Conservation (phyloP, 2,329 filamentous ascomycete genomes). For the Amesomyces nigricolor region DNA sequence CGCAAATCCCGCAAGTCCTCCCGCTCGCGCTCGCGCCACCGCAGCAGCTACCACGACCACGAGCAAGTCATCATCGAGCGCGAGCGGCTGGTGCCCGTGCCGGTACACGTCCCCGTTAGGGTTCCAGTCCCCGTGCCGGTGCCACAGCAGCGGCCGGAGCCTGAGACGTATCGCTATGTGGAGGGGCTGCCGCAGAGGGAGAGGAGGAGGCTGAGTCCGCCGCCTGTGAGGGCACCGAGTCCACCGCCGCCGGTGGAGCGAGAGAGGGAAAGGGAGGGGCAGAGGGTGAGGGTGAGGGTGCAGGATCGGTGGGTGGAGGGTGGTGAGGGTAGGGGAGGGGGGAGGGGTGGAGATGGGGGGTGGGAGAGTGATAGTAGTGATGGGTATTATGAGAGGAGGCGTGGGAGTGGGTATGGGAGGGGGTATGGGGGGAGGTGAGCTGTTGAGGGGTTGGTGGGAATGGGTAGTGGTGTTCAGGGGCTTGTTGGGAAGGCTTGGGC, state of each 20-base stretch:
- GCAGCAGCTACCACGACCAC: slow-evolving; percentile 29
- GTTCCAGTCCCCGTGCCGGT: slow-evolving; percentile 33
- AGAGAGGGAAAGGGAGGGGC: slow-evolving; percentile 15
- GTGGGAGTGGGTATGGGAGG: neutral
- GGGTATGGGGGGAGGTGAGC: neutral
- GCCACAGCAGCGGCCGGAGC: slow-evolving; percentile 32
- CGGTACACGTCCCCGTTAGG: slow-evolving; percentile 33
- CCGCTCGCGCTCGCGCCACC: neutral
- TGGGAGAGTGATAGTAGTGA: neutral
- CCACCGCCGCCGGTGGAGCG: slow-evolving; percentile 25
- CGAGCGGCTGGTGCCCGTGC: slow-evolving; percentile 38
- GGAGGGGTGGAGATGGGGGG: too few relatives aligned
- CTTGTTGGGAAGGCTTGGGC: neutral
- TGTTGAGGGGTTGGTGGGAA: neutral
- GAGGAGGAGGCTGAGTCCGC: slow-evolving; percentile 24
- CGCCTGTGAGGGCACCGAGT: slow-evolving; percentile 25
- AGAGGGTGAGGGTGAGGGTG: slow-evolving; percentile 15
- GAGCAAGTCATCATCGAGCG: slow-evolving; percentile 48
- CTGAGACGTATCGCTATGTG: slow-evolving; percentile 49
- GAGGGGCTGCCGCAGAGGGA: slow-evolving; percentile 40
- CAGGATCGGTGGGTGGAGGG: slow-evolving; percentile 8
- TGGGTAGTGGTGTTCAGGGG: neutral
- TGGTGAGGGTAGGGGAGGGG: neutral
- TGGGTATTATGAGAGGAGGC: neutral
- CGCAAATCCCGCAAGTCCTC: slow-evolving; percentile 27